These are phyloP conservation scores for Otatea glauca DNA, from an alignment of 176 grass and related monocot genomes.

Conservation along the genomic window DNA sequence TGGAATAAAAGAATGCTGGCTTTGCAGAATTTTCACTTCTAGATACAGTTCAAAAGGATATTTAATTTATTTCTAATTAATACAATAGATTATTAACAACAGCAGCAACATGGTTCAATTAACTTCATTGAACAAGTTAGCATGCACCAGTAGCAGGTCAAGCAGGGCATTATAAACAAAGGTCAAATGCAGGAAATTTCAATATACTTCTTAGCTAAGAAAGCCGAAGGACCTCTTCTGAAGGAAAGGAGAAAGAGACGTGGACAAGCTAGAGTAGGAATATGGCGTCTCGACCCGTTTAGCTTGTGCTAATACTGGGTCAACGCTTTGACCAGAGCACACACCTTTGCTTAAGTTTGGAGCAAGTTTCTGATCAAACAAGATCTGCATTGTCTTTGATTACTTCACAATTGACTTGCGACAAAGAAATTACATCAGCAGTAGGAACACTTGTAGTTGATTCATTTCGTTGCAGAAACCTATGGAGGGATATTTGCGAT, in stretches of 20 bases:
- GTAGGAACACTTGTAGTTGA: not conserved
- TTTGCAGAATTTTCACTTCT: not conserved
- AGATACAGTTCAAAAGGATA: not conserved
- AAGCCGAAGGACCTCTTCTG: not conserved
- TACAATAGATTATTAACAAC: not conserved
- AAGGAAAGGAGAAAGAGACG: not conserved
- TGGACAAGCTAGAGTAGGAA: not conserved
- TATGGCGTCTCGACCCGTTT: not conserved
- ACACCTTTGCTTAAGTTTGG: not conserved
- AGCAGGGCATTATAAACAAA: not conserved
- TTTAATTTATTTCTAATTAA: not conserved
- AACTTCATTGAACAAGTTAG: not conserved
- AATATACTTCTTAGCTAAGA: slow-evolving; percentile 14
- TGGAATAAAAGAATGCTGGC: not conserved
- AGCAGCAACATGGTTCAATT: not conserved
- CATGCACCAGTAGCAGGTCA: slow-evolving; percentile 14
- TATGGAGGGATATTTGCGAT: not conserved
- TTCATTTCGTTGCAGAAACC: not conserved
- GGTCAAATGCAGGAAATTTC: slow-evolving; percentile 23
- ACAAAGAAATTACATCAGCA: not conserved
- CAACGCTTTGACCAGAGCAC: slow-evolving; percentile 20
- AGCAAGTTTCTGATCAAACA: not conserved
- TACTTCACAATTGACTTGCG: not conserved
- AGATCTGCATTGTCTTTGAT: not conserved
- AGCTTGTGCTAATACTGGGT: slow-evolving; percentile 18